Evolutionary conservation across 225 moss, liverwort and hornwort species (phyloP), one percentile per base, ranked within the genome.

Genomic region (Straminergon stramineum): DNA sequence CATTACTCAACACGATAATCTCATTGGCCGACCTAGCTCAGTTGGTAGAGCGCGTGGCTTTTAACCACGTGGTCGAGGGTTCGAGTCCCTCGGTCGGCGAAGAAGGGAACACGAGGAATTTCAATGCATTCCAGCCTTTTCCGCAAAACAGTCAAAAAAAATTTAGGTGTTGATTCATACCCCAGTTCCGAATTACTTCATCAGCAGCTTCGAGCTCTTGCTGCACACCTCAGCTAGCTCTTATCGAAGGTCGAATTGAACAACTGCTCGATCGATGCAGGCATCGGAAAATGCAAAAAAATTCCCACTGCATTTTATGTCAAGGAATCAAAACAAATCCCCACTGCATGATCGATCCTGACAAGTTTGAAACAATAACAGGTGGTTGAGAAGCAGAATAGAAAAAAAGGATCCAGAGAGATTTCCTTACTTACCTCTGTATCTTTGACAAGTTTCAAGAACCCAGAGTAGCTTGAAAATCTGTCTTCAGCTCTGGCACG

Each of bases 1-100:
- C 7, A 57, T n/a, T 16, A 4, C 10, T n/a, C 57, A 6, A 27
- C 2, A 0, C 11, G 0, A 0, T 2, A 5, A 10, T 79, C 11
- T 39, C 80, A 39, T 27, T 58, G 39, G 80, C 60, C 39, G 39
- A 80, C 80, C 58, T 80, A 79, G 79, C 79, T 79, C 79, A 79
- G 39, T 57, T 57, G 58, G 79, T 79, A 79, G 79, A 79, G 56
- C 79, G 79, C 79, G 79, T 79, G 56, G 57, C 79, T 79, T 56
- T 79, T 56, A 58, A 79, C 58, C 58, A 58, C 79, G 58, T 79
- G 79, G 39, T 79, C 39, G 79, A 79, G 79, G 79, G 58, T 79
- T 79, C 79, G 58, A 79, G 5, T 79, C 79, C 79, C 79, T 79
- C 79, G 57, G 57, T 79, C 57, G 57, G 57, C 57, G 57, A 15